A percentile compares a stretch with the other conserved stretches of the same genome.
Conservation (phyloP, 2,329 filamentous ascomycete species). For the Xylariaceae sp. region DNA sequence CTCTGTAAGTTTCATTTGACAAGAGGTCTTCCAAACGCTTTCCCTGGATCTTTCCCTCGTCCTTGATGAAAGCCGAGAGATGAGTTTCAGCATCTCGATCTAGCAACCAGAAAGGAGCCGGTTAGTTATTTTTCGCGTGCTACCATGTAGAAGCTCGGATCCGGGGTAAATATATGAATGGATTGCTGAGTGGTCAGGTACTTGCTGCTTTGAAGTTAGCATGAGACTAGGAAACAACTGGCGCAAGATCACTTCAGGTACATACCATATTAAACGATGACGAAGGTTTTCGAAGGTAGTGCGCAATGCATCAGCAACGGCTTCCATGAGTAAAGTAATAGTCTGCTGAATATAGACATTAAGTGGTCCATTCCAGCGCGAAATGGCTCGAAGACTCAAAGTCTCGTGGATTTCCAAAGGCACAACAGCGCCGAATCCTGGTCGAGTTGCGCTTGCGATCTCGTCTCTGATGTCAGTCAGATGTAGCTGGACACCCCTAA, state of each 20-base stretch:
- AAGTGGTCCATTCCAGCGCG: conserved; percentile 54
- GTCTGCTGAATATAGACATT: conserved; percentile 33
- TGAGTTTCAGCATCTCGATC: conserved; percentile 36
- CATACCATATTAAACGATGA: conserved; percentile 45
- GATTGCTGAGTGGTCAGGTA: too few relatives aligned
- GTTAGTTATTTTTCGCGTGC: too few relatives aligned
- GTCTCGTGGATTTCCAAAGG: conserved; percentile 57
- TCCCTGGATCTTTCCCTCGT: conserved; percentile 34
- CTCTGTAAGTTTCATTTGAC: conserved; percentile 47
- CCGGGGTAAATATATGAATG: too few relatives aligned
- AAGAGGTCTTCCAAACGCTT: conserved; percentile 42
- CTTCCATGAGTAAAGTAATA: conserved; percentile 38
- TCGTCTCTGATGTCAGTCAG: conserved; percentile 49
- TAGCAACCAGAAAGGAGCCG: too few relatives aligned
- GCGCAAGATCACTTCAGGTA: too few relatives aligned
- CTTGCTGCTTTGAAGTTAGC: too few relatives aligned
- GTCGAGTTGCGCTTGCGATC: conserved; percentile 50
- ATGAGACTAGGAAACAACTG: too few relatives aligned
- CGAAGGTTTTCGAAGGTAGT: conserved; percentile 43
- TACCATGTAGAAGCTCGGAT: too few relatives aligned
- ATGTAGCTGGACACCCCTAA: not conserved
- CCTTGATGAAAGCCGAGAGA: conserved; percentile 41
- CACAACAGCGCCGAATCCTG: conserved; percentile 54
- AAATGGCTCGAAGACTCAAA: conserved; percentile 52
- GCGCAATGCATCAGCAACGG: conserved; percentile 44